phyloP scores from a whole-genome alignment of 176 grass and related monocot species.

The Aegilops sharonensis region DNA sequence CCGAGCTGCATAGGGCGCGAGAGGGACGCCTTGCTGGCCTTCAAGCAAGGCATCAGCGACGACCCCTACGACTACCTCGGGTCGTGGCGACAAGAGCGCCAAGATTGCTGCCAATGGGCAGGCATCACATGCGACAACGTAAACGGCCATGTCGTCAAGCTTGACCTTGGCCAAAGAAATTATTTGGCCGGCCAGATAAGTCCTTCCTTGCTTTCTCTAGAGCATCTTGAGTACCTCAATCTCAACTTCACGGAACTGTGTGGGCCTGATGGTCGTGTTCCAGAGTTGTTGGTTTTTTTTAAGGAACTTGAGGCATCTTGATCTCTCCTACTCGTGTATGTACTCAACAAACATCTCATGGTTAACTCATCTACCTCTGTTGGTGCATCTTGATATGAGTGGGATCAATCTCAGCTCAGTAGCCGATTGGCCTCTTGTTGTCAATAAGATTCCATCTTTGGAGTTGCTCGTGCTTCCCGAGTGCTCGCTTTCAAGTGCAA shows the following conservation, averaged over 20 bases:
- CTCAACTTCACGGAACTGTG: background rate
- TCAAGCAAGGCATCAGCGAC: constrained; percentile 21
- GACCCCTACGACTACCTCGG: background rate
- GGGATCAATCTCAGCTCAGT: background rate
- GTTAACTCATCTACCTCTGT: background rate
- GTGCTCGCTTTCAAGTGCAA: background rate
- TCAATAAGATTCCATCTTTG: background rate
- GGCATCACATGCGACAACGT: constrained; percentile 22
- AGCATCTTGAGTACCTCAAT: constrained; percentile 23
- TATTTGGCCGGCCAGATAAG: constrained; percentile 32
- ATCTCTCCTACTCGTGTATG: background rate
- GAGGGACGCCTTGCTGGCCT: constrained; percentile 29
- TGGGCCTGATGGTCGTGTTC: background rate
- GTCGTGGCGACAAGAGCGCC: background rate
- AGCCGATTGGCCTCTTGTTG: background rate
- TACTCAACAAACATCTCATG: background rate
- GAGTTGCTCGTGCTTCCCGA: background rate
- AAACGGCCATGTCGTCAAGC: background rate
- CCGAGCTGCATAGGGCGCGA: background rate
- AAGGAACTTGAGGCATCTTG: constrained; percentile 19
- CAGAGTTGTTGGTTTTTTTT: constrained; percentile 26
- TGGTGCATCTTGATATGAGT: background rate
- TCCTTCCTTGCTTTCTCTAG: constrained; percentile 24
- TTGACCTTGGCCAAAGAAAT: background rate
- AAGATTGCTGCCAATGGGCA: constrained; percentile 42